A percentile compares a stretch with the other conserved stretches of the same genome.
Evolutionary conservation across 805 yeast genomes (phyloP).

Genomic region (Lachancea sp.): DNA sequence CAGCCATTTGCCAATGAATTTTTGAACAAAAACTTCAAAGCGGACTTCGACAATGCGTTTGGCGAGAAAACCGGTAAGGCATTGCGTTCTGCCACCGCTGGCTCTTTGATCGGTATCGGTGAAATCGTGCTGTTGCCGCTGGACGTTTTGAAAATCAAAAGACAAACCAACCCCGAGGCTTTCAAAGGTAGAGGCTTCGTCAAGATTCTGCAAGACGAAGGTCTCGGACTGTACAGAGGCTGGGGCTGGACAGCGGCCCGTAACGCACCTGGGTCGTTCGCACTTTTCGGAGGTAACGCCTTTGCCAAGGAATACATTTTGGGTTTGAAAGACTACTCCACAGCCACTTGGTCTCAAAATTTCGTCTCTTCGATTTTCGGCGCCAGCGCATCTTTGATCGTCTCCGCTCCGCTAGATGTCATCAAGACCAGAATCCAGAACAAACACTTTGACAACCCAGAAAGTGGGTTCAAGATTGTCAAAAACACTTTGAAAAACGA

Average conservation of each 20-base stretch:
- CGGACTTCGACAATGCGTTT: conserved; percentile 63
- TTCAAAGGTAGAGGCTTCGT: conserved; percentile 96
- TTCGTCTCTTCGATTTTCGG: conserved; percentile 92
- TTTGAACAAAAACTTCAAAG: conserved; percentile 65
- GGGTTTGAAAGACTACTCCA: conserved; percentile 76
- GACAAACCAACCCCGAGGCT: conserved; percentile 99
- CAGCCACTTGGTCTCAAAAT: conserved; percentile 94
- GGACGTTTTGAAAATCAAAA: conserved; percentile 94
- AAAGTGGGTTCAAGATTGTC: conserved; percentile 85
- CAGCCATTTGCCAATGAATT: conserved; percentile 98
- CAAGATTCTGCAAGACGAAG: conserved; percentile 82
- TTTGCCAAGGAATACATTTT: conserved; percentile 95
- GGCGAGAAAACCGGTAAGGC: conserved; percentile 97
- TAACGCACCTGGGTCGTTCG: conserved; percentile 98
- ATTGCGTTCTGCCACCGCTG: conserved; percentile 94
- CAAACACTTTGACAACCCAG: conserved; percentile 91
- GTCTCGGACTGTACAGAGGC: conserved; percentile 89
- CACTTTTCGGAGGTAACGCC: conserved; percentile 96
- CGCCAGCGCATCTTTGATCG: conserved; percentile 93
- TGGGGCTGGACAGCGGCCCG: conserved; percentile 99
- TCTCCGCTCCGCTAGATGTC: conserved; percentile 95
- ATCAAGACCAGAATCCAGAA: conserved; percentile 98
- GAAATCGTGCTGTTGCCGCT: conserved; percentile 92
- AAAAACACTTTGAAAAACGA: conserved; percentile 90
- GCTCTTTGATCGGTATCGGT: conserved; percentile 95